Evolutionary conservation across 495 filamentous ascomycete species (phyloP), one percentile per base, ranked within the genome.

Genomic region (Beverwykella pulmonaria): DNA sequence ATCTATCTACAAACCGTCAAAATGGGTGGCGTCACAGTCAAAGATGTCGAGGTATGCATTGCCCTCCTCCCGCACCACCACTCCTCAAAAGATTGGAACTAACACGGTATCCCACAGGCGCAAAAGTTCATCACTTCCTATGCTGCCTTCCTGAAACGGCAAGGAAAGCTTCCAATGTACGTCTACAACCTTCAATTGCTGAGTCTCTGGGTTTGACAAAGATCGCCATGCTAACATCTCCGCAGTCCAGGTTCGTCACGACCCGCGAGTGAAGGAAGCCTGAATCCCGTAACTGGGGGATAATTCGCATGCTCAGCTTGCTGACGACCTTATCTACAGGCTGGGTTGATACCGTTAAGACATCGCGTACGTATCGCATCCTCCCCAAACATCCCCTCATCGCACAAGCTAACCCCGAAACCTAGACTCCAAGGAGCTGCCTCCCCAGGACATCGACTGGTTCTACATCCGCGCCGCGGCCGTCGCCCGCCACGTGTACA

Each of bases 271-370:
- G 56, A 63, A 54, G 20, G 39, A 49, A 63, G 59, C 67, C 61
- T 59, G 65, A 67, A 70, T 68, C 69, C 67, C 77, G 76, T 79
- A 71, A 67, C 75, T 75, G 77, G 77, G 77, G 77, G 76, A 71
- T 77, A 72, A 60, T 27, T 61, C 15, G 39, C 26, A 57, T 54
- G 55, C 61, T 59, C 36, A 63, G 53, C 39, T 72, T 61, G 75
- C 73, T 78, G 72, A 78, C 76, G 53, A 41, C 49, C 50, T 58
- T 68, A 77, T 68, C 73, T 75, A 69, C 73, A 93, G 91, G 90
- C 82, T 98, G 93, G 93, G 92, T 96, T 80, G 93, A 98, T 77
- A 96, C 93, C 77, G 93, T 98, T 84, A 98, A 98, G 88, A 97
- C 93, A 72, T 93, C 91, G 63, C 84, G 68, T 70, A 39, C 20